These are phyloP conservation scores for Flaveria robusta DNA, from an alignment of 129 eudicot species.

Conservation along the genomic window DNA sequence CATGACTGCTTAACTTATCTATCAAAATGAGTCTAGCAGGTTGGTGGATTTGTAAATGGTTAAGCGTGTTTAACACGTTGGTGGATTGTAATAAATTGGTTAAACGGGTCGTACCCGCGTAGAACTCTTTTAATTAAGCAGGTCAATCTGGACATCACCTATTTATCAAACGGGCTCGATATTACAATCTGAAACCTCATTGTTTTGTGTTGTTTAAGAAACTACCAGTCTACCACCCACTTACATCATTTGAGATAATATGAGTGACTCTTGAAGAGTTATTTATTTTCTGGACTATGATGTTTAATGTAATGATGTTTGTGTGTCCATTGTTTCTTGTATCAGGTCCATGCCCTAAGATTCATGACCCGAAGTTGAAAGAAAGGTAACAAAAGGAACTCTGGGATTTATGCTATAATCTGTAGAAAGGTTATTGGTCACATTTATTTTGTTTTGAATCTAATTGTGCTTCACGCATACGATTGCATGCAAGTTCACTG, in stretches of 20 bases:
- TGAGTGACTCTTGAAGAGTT: neutral
- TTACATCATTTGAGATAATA: neutral
- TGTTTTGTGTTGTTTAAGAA: neutral
- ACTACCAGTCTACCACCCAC: neutral
- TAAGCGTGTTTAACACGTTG: neutral
- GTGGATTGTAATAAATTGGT: too few relatives aligned
- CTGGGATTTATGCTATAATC: neutral
- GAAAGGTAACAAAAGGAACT: slow-evolving; percentile 63
- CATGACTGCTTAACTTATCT: too few relatives aligned
- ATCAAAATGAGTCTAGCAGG: neutral
- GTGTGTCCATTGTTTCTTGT: slow-evolving; percentile 12
- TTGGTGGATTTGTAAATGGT: neutral
- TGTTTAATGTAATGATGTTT: slow-evolving; percentile 12
- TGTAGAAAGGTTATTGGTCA: neutral
- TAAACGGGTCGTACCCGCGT: too few relatives aligned
- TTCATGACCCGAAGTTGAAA: slow-evolving; percentile 90
- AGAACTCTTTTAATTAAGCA: too few relatives aligned
- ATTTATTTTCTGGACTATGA: neutral
- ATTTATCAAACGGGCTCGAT: neutral
- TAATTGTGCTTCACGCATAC: neutral
- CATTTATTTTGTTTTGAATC: neutral
- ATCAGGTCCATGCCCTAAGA: slow-evolving; percentile 81
- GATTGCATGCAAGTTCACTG: neutral
- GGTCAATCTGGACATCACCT: too few relatives aligned
- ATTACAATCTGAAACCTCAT: neutral